Percentiles rank a stretch among this genome's conserved stretches.
These are phyloP conservation scores for Aspergillus haitiensis DNA, from an alignment of 495 filamentous ascomycete genomes.

Conservation along the genomic window DNA sequence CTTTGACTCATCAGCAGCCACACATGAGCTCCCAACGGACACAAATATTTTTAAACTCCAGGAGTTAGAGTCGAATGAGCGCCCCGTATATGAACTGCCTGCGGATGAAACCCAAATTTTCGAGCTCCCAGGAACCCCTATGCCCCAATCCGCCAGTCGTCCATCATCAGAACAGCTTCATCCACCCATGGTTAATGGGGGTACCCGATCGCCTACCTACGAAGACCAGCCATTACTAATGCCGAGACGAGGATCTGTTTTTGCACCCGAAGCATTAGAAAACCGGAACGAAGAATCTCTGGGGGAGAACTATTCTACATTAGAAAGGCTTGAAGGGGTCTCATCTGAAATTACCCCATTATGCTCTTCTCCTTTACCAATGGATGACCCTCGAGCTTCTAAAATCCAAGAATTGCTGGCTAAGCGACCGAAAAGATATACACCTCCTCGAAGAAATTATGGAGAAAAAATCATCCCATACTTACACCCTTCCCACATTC, in stretches of 20 bases:
- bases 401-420: conserved; percentile 38
- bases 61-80: conserved; percentile 43
- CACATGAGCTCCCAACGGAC: conserved; percentile 38
- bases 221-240: conserved; percentile 33
- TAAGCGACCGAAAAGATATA: conserved; percentile 38
- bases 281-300: conserved; percentile 11
- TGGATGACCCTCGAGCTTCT: conserved; percentile 27
- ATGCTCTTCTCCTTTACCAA: conserved; percentile 31
- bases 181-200: conserved; percentile 12
- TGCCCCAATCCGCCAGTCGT: conserved; percentile 16
- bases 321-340: not conserved
- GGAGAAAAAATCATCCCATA: conserved; percentile 40
- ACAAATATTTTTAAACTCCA: conserved; percentile 28
- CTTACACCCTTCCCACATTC: conserved; percentile 58
- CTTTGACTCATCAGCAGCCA: conserved; percentile 19
- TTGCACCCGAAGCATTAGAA: conserved; percentile 45
- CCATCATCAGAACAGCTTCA: not conserved
- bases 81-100: conserved; percentile 51
- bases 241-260: conserved; percentile 42
- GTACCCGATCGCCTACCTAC: conserved; percentile 10
- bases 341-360: conserved; percentile 16
- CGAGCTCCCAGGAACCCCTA: conserved; percentile 47
- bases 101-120: conserved; percentile 34
- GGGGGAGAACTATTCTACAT: conserved; percentile 14
- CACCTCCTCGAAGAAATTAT: conserved; percentile 28